Base-by-base conservation (phyloP, 345 rosid genomes). In the Euphorbia tirucalli region DNA sequence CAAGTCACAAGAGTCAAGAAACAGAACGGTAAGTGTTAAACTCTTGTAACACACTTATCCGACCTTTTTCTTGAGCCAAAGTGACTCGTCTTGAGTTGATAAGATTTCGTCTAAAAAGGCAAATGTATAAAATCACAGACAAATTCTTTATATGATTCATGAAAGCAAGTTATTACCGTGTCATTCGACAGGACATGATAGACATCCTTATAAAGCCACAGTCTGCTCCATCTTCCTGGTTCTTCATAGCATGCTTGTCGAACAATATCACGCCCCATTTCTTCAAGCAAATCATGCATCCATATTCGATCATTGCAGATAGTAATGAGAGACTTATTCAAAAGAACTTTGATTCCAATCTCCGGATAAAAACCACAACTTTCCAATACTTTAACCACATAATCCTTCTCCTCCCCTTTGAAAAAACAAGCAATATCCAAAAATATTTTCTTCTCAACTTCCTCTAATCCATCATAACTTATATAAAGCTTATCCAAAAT, bases 231-330 rank as follows among this genome's bases (percentile, higher is more conserved):
- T 48, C 68, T 58, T 48, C 77, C 71, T 6, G 72, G 77, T 56
- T 74, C 60, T 41, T 74, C 57, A 14, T 7, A 28, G 3, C 39
- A 57, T 25, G 60, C 9, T 43, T 25, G 16, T 2, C 77, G 71
- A 44, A 66, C 72, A 48, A 74, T 77, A 28, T 75, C 83, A 28
- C 72, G 74, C 31, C 86, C 86, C 80, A 82, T 72, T 60, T 75
- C 78, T 75, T 70, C 69, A 21, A 82, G 73, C 64, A 75, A 66
- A 58, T 78, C 82, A 60, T 81, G 85, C 85, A 81, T 81, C 68
- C 66, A 48, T 69, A 81, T 41, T 66, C 62, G 71, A 68, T 69
- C 35, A 19, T 63, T n/a, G 19, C 68, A 61, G 56, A 78, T 68
- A 28, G 60, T 71, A 59, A 82, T 43, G 24, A 82, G 66, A 61